Base-by-base conservation (phyloP, 2,329 filamentous ascomycete genomes). In the Botrytis fabae region DNA sequence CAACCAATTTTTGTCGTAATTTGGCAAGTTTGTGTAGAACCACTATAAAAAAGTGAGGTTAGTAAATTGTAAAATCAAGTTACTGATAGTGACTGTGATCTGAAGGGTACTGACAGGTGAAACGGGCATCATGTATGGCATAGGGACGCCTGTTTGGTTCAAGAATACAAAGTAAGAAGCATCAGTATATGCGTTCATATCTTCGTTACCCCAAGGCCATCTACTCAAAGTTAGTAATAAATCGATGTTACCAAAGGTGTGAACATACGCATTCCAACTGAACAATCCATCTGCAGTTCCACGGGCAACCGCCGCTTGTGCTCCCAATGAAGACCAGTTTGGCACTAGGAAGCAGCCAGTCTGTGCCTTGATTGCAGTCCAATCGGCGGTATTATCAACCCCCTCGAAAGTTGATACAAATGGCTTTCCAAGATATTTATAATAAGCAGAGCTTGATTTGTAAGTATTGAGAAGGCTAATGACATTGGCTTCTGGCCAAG, bases 341-440 rank as follows among this genome's bases (percentile, higher is more conserved):
- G 54, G 68, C 2, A 44, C 18, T 12, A 60, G 16, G 22, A 61
- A 61, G 35, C 51, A 61, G 32, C 42, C 57, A 14, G 54, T 70
- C 25, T 44, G 12, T 60, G n/a, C 46, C 48, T 46, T 61, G 22
- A 70, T 61, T 10, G n/a, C 28, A 35, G 28, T 61, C 54, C 68
- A 61, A 61, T 70, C 68, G 16, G 28, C n/a, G 10, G 14, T 32
- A n/a, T 61, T 32, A 61, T 25, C 57, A 7, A 35, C 7, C 2
- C 54, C 68, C n/a, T 70, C 68, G 16, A 70, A 70, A 28, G 54
- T 70, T 9, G 68, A 70, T 20, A 61, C 68, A 14, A 70, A 61
- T 1, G 57, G 54, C 10, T 61, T 61, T 2, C 25, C 51, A 3
- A 35, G n/a, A 20, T 60, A 32, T 10, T 20, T 25, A 20, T 61